Evolutionary conservation across 2,329 filamentous ascomycete species (phyloP).

Genomic region (Fonsecaea pugnacius): DNA sequence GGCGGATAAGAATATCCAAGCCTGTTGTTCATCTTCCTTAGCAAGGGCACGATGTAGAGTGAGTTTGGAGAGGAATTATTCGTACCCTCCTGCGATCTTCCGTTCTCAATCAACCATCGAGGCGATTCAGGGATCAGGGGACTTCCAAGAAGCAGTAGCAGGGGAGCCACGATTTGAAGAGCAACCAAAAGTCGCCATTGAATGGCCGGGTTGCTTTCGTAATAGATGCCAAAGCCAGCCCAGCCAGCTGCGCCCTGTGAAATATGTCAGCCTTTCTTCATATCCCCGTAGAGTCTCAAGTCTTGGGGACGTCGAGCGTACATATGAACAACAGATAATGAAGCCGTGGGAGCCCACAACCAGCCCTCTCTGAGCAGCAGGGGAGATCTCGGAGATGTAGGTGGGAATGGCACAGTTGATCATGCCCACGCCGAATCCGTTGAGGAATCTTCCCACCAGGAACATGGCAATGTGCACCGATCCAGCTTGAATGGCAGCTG

Average conservation of each 20-base stretch:
- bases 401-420: conserved; percentile 8
- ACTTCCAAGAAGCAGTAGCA: neutral
- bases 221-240: conserved; percentile 15
- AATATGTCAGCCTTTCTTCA: neutral
- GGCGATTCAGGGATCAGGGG: neutral
- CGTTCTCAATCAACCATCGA: neutral
- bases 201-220: conserved; percentile 12
- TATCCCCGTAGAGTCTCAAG: neutral
- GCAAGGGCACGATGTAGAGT: neutral
- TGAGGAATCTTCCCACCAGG: conserved; percentile 21
- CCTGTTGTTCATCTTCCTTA: neutral
- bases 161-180: neutral
- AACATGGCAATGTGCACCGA: conserved; percentile 26
- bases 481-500: conserved; percentile 18
- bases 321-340: neutral
- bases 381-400: conserved; percentile 15
- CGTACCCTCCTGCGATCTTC: neutral
- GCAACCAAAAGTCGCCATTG: conserved; percentile 16
- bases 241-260: conserved; percentile 9
- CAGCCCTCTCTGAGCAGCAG: conserved; percentile 43
- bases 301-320: neutral
- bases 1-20: neutral
- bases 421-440: conserved; percentile 18
- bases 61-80: neutral
- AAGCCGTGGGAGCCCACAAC: conserved; percentile 9